These are phyloP conservation scores for Aspergillus asperescens DNA, from an alignment of 495 filamentous ascomycete species.

Conservation along the genomic window DNA sequence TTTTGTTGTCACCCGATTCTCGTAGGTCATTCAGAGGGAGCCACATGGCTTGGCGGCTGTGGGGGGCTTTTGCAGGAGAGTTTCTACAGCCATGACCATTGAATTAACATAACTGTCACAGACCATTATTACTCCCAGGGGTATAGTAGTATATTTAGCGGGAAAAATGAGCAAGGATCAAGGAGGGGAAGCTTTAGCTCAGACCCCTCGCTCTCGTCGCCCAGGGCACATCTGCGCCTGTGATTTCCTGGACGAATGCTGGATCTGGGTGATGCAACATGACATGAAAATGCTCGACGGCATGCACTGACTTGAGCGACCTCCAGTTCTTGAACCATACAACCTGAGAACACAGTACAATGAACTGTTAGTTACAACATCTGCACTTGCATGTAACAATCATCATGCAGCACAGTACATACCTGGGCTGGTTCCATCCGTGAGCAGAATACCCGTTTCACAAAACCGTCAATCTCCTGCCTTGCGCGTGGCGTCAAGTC, in stretches of 20 bases:
- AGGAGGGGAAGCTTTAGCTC: background rate
- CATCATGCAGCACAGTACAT: background rate
- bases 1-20: conserved; percentile 7
- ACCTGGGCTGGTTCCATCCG: conserved; percentile 44
- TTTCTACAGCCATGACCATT: background rate
- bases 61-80: conserved; percentile 5
- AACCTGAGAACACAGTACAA: conserved; percentile 42
- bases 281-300: conserved; percentile 94
- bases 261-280: conserved; percentile 74
- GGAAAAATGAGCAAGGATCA: background rate
- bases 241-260: conserved; percentile 65
- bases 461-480: conserved; percentile 61
- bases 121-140: background rate
- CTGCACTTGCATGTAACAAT: background rate
- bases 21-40: conserved; percentile 2
- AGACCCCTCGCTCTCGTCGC: conserved; percentile 27
- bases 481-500: conserved; percentile 60
- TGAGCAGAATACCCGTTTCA: conserved; percentile 56
- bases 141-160: background rate
- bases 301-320: conserved; percentile 70
- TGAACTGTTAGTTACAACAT: background rate
- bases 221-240: conserved; percentile 65
- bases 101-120: background rate
- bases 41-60: conserved; percentile 11
- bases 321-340: conserved; percentile 92